These are phyloP conservation scores for Spencermartinsiella ligniputridi DNA, from an alignment of 1,139 yeast genomes.

Conservation along the genomic window DNA sequence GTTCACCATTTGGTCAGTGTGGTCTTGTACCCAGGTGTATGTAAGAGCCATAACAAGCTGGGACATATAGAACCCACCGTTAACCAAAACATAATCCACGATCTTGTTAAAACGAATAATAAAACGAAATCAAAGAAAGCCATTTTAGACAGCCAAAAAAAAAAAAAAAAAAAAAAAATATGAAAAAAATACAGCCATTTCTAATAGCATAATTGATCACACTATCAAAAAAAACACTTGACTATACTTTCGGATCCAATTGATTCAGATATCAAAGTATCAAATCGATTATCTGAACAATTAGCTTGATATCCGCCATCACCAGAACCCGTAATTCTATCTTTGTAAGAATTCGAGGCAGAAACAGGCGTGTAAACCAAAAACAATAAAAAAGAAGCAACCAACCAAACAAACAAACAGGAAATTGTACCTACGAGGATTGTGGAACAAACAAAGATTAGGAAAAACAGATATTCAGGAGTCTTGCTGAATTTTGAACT, in stretches of 20 bases:
- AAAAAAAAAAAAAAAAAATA: slow-evolving; percentile 7
- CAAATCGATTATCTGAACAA: slow-evolving; percentile 17
- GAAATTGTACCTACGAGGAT: slow-evolving; percentile 30
- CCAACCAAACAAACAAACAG: slow-evolving; percentile 5
- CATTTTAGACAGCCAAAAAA: slow-evolving; percentile 6
- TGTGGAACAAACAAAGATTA: slow-evolving; percentile 27
- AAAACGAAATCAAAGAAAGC: not conserved
- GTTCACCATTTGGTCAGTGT: slow-evolving; percentile 26
- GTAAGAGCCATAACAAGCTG: slow-evolving; percentile 30
- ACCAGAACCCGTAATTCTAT: slow-evolving; percentile 33
- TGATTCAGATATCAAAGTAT: slow-evolving; percentile 21
- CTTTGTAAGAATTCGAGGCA: slow-evolving; percentile 28
- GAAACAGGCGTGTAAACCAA: slow-evolving; percentile 30
- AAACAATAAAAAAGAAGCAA: slow-evolving; percentile 8
- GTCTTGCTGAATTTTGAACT: slow-evolving; percentile 28
- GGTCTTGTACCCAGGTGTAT: slow-evolving; percentile 38
- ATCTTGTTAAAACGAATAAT: slow-evolving; percentile 9
- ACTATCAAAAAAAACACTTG: too few relatives aligned
- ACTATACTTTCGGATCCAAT: slow-evolving; percentile 29
- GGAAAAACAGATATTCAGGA: slow-evolving; percentile 32
- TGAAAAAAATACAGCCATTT: slow-evolving; percentile 11
- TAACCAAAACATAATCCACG: slow-evolving; percentile 21
- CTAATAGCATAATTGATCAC: slow-evolving; percentile 10
- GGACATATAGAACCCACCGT: slow-evolving; percentile 25
- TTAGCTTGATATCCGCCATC: slow-evolving; percentile 34